Evolutionary conservation across 176 grass and related monocot genomes (phyloP), one percentile per base, ranked within the genome.

Genomic region (Ampelocalamus luodianensis): DNA sequence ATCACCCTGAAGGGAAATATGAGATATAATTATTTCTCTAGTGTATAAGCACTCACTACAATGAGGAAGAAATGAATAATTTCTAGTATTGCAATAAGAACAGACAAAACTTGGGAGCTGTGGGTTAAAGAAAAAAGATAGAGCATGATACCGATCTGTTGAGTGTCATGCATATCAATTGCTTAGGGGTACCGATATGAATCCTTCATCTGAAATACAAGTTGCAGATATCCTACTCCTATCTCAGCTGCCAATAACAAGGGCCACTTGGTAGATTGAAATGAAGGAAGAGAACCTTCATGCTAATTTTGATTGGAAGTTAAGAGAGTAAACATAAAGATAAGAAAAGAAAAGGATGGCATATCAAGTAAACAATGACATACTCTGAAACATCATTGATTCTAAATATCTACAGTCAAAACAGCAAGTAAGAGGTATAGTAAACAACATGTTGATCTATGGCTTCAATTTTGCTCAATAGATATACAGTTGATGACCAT

Each of bases 41-140:
- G 10, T 42, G 34, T 20, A 44, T 17, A 72, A 29, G 29, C n/a
- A 39, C 40, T 44, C 42, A 48, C 5, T 58, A 55, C 13, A 27
- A 51, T 0, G 5, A 74, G 11, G 11, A 58, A 85, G 29, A 49
- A 51, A 16, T 15, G 16, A 82, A 68, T 54, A 62, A 85, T 68
- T 45, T 65, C 20, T 29, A 70, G 34, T 43, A 77, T 63, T 45
- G 44, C 44, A 12, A 45, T 45, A 45, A 36, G 71, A 88, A 34
- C 46, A 76, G 42, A 72, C 83, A 89, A 72, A 87, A 75, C 12
- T 85, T 89, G 68, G 79, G 44, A 77, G 83, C 83, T 32, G 42
- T 6, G 22, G 22, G 20, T 23, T 49, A 15, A 72, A 45, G 12
- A 43, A 71, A 6, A 42, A 48, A 45, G n/a, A 48, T 15, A 46